Evolutionary conservation across 352 stramenopile species (phyloP).

Genomic region (Globisporangium orthogonon): DNA sequence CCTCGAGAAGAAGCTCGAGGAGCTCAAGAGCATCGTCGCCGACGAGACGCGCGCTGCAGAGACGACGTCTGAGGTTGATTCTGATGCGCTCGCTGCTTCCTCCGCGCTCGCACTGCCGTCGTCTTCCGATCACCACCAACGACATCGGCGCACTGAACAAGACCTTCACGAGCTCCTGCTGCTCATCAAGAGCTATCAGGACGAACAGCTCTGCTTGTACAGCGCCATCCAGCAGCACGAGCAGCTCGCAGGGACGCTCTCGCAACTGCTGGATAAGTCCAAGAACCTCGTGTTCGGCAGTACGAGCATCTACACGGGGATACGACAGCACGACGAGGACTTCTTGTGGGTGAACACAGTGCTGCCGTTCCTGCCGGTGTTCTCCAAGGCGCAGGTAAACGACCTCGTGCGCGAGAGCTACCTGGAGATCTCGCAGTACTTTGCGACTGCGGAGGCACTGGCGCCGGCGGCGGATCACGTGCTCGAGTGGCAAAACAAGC

Average conservation of each 20-base stretch:
- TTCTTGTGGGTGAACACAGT: conserved; percentile 14
- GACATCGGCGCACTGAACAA: background rate
- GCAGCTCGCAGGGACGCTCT: background rate
- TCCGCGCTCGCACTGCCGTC: too few species aligned
- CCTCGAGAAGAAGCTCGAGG: too few species aligned
- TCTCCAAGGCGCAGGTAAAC: background rate
- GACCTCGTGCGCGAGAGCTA: conserved; percentile 5
- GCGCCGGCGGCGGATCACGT: conserved; percentile 16
- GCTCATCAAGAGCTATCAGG: background rate
- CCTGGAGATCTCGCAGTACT: conserved; percentile 12
- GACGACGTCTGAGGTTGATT: too few species aligned
- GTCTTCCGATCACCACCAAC: too few species aligned
- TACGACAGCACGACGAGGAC: conserved; percentile 3
- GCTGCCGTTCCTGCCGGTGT: conserved; percentile 13
- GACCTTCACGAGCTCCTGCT: background rate
- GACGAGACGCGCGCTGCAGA: too few species aligned
- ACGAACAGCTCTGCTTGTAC: background rate
- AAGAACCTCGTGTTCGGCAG: background rate
- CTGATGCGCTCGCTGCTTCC: too few species aligned
- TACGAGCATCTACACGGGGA: background rate
- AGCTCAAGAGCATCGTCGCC: too few species aligned
- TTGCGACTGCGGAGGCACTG: background rate
- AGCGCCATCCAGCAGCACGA: background rate
- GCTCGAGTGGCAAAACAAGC: conserved; percentile 26
- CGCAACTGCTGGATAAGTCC: background rate